Conservation (phyloP, 768 basidiomycete genomes). For the Dentipellis fragilis region DNA sequence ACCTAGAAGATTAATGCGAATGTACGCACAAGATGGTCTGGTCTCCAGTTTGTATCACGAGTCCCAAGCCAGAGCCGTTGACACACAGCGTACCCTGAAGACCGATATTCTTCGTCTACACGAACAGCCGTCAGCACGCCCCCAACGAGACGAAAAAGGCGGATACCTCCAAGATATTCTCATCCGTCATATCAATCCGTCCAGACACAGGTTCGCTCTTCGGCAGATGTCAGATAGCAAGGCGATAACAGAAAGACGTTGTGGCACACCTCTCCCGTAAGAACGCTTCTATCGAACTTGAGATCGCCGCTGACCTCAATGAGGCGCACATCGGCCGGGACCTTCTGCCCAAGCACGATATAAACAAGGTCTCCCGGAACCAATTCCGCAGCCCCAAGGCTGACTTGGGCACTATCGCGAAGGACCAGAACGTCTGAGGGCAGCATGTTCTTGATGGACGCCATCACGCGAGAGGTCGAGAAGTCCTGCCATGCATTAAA, state of each 20-base stretch:
- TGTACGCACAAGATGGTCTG: constrained; percentile 37
- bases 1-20: constrained; percentile 5
- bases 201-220: constrained; percentile 13
- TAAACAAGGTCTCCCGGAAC: constrained; percentile 60
- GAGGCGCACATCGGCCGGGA: constrained; percentile 64
- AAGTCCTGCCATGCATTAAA: constrained; percentile 49
- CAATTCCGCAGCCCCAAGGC: constrained; percentile 47
- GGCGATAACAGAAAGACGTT: constrained; percentile 17
- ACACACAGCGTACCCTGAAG: constrained; percentile 46
- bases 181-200: constrained; percentile 20
- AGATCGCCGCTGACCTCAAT: constrained; percentile 48
- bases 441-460: constrained; percentile 55
- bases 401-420: constrained; percentile 35
- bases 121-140: constrained; percentile 13
- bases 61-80: constrained; percentile 36
- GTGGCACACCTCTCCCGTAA: constrained; percentile 50
- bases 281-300: constrained; percentile 50
- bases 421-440: constrained; percentile 55
- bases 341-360: constrained; percentile 54
- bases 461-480: constrained; percentile 48
- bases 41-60: constrained; percentile 41
- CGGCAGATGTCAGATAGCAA: too few species aligned
- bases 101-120: constrained; percentile 47
- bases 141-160: neutral
- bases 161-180: constrained; percentile 18